Percentiles rank a stretch among this genome's conserved stretches.
Conservation (phyloP, 345 rosid species). For the Abelmoschus esculentus region DNA sequence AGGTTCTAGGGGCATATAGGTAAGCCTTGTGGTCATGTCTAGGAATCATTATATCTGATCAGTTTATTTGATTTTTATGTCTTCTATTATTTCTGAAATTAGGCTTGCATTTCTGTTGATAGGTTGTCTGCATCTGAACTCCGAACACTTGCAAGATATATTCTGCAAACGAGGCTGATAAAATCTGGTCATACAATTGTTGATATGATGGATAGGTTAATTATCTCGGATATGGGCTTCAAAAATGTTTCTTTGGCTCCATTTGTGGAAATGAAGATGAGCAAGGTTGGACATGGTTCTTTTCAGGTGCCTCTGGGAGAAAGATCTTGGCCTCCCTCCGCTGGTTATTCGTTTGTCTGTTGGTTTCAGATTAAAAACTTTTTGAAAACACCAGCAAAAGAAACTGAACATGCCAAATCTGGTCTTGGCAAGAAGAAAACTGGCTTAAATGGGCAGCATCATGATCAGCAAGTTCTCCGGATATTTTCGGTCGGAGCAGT, state of each 20-base stretch:
- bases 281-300: constrained; percentile 91
- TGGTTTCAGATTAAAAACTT: constrained; percentile 91
- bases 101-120: too few species aligned
- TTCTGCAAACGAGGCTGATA: too few species aligned
- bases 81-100: too few species aligned
- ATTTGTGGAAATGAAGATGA: constrained; percentile 93
- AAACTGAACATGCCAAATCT: constrained; percentile 46
- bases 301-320: constrained; percentile 96
- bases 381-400: constrained; percentile 59
- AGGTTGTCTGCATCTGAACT: too few species aligned
- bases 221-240: constrained; percentile 51
- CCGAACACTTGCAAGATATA: too few species aligned
- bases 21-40: constrained; percentile 19
- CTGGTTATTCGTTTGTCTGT: constrained; percentile 97
- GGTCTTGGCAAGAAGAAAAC: constrained; percentile 41
- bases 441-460: constrained; percentile 41
- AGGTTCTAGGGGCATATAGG: constrained; percentile 96
- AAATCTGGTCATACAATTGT: too few species aligned
- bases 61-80: too few species aligned
- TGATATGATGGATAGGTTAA: too few species aligned
- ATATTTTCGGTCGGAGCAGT: constrained; percentile 92
- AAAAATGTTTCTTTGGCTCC: constrained; percentile 90
- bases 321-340: constrained; percentile 99
- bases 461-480: constrained; percentile 59
- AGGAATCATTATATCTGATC: not conserved